phyloP scores from a whole-genome alignment of 2,329 filamentous ascomycete genomes.

The Elsinoe arachidis region DNA sequence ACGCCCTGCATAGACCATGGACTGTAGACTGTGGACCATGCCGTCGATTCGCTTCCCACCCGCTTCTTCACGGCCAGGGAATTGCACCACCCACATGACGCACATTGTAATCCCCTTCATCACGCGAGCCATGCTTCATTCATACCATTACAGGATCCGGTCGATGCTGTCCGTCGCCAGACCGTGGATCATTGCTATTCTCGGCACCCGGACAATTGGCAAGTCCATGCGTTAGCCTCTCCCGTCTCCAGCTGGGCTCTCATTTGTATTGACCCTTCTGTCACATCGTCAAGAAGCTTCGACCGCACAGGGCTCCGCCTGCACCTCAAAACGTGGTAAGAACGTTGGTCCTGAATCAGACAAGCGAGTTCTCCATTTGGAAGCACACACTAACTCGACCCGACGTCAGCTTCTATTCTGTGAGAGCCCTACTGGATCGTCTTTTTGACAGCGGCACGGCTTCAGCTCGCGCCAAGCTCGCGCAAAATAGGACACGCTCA shows the following conservation, averaged over 20 bases:
- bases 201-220: constrained; percentile 9
- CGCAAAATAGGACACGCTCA: background rate
- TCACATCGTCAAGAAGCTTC: constrained; percentile 9
- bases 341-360: constrained; percentile 7
- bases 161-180: constrained; percentile 1
- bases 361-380: constrained; percentile 9
- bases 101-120: background rate
- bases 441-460: background rate
- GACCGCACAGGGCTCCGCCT: background rate
- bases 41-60: background rate
- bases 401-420: background rate
- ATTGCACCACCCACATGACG: constrained; percentile 9
- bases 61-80: background rate
- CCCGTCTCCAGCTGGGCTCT: background rate
- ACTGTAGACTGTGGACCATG: background rate
- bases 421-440: background rate
- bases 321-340: constrained; percentile 4
- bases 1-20: background rate
- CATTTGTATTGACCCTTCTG: background rate
- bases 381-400: background rate
- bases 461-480: constrained; percentile 12
- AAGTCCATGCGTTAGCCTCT: constrained; percentile 8
- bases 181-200: background rate
- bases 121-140: background rate
- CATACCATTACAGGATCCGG: background rate